These are phyloP conservation scores for Bruguiera sexangula DNA, from an alignment of 345 rosid species.

Conservation along the genomic window DNA sequence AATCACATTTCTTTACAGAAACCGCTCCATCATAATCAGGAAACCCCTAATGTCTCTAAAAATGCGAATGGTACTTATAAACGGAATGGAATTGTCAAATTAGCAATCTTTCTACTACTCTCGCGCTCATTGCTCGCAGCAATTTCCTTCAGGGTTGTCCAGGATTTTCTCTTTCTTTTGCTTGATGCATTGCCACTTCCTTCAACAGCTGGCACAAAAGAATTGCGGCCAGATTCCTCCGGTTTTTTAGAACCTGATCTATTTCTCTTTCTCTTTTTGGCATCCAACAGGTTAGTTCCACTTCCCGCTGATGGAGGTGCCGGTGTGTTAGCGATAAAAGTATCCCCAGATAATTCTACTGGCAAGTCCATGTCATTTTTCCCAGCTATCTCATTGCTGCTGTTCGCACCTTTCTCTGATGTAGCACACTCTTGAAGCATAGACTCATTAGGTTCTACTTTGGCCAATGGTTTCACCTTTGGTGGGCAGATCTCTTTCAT, in stretches of 20 bases:
- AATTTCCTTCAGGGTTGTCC: slow-evolving; percentile 54
- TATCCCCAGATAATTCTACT: slow-evolving; percentile 18
- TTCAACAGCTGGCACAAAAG: slow-evolving; percentile 8
- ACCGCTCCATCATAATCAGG: too few species aligned
- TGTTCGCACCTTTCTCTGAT: slow-evolving; percentile 13
- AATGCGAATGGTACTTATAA: slow-evolving; percentile 7
- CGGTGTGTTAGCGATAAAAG: slow-evolving; percentile 14
- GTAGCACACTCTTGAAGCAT: slow-evolving; percentile 9
- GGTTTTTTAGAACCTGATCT: slow-evolving; percentile 34
- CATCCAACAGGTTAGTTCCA: slow-evolving; percentile 36
- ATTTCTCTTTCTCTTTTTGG: slow-evolving; percentile 43
- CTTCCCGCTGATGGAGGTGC: slow-evolving; percentile 29
- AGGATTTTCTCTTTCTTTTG: slow-evolving; percentile 48
- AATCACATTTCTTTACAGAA: too few species aligned
- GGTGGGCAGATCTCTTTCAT: slow-evolving; percentile 40
- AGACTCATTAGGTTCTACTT: slow-evolving; percentile 16
- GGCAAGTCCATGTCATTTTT: slow-evolving; percentile 15
- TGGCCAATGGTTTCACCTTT: background rate
- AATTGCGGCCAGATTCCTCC: slow-evolving; percentile 28
- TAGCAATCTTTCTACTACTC: slow-evolving; percentile 12
- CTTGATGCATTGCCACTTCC: slow-evolving; percentile 28
- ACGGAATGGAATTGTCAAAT: slow-evolving; percentile 33
- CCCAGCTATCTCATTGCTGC: slow-evolving; percentile 14
- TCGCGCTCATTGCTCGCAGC: slow-evolving; percentile 32
- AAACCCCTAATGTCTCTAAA: too few species aligned